Conservation (phyloP, 306 rosid species). For the Cicer cuneatum region DNA sequence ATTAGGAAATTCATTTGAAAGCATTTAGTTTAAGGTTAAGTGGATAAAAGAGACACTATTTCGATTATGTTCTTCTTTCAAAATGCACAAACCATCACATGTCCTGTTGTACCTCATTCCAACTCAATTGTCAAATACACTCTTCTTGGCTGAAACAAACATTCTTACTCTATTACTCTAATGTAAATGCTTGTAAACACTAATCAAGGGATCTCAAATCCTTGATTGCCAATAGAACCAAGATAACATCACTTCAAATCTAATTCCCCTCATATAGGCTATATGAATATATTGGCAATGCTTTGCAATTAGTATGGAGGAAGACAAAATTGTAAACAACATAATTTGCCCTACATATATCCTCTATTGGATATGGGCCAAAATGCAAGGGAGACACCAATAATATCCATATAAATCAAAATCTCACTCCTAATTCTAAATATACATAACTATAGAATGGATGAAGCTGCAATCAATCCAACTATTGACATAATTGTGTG, state of each 20-base stretch:
- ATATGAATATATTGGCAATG: background rate
- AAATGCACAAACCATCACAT: background rate
- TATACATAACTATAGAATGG: too few species aligned
- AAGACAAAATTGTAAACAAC: background rate
- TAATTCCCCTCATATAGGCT: slow-evolving; percentile 1
- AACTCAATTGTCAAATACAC: background rate
- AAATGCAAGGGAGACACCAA: too few species aligned
- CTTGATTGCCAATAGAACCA: background rate
- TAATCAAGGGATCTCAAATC: background rate
- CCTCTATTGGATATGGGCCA: too few species aligned
- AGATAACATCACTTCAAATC: background rate
- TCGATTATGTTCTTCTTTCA: background rate
- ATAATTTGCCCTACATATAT: too few species aligned
- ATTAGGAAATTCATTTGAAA: too few species aligned
- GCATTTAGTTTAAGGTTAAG: too few species aligned
- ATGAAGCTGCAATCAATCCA: too few species aligned
- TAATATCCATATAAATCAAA: too few species aligned
- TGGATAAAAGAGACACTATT: background rate
- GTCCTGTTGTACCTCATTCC: background rate
- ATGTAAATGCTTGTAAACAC: background rate
- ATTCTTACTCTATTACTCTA: background rate
- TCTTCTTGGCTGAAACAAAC: background rate
- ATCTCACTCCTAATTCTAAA: too few species aligned
- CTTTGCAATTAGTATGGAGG: slow-evolving; percentile 13
- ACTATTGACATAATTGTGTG: too few species aligned